Evolutionary conservation across 352 stramenopile species (phyloP), one percentile per base, ranked within the genome.

Genomic region (Achlya hypogyna): DNA sequence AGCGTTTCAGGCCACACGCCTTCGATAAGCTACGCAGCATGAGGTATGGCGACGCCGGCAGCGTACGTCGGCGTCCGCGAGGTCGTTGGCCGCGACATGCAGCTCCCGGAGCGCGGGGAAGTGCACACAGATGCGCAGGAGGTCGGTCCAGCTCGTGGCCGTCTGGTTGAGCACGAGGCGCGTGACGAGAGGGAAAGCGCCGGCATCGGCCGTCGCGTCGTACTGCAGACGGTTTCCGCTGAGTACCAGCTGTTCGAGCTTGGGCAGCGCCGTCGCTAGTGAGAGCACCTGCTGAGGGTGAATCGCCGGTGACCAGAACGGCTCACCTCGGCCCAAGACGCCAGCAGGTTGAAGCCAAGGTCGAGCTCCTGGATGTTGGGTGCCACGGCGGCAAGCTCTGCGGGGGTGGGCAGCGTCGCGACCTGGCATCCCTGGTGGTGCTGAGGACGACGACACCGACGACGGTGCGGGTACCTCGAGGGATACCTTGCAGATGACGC

Each of bases 121-220:
- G 51, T 89, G 81, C 23, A 60, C 71, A 1, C 86, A 70, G 4
- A 91, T 68, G 0, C 56, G 54, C n/a, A 70, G 51, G 1, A 87
- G 59, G 25, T 78, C 25, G 0, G 31, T 22, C 78, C 79, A 87
- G 18, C 51, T 23, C 18, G 78, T 68, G 40, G 74, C 23, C 10
- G 79, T 91, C 70, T 93, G 75, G 62, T 91, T 89, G 43, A 91
- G 54, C 49, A 91, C 84, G 23, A 93, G 65, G 42, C 82, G 75
- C 25, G 79, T 84, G 18, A 93, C 70, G 54, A 78, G 73, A 6
- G 72, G 51, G 34, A 82, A 87, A 5, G 60, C 35, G 9, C 51
- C 12, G 22, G 10, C 35, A 23, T 63, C 42, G 2, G 22, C 47
- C 12, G 42, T 54, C 8, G 31, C 63, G 28, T 74, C 64, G 32